Base-by-base conservation (phyloP, 192 early-diverging fungal genomes). In the Endogone sp. region DNA sequence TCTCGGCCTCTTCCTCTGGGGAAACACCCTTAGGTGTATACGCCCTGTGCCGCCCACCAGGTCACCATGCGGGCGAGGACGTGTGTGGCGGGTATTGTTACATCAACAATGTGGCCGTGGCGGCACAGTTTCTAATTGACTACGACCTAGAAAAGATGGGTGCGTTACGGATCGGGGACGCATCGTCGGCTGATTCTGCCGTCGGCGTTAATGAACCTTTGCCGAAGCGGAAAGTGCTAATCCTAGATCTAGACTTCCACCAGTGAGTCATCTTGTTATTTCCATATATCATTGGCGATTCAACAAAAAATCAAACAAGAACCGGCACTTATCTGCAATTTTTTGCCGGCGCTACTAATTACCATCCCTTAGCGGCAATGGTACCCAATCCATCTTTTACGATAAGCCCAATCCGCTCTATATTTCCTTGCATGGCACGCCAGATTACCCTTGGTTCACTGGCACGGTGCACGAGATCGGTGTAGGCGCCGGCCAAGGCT, bases 361-460 rank as follows among this genome's bases (percentile, higher is more conserved):
- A n/a, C n/a, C n/a, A n/a, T n/a, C n/a, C 27, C 23, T 22, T 54
- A 84, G 83, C 69, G 84, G 84, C 9, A 86, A 86, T 56, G 84
- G 84, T 29, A 86, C 84, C 3, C 84, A 86, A 67, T 74, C 75
- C 20, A 84, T 86, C 30, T 86, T 86, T 60, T 86, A 84, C 60
- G 62, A 67, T 10, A 69, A 66, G 2, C 71, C 76, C 20, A 90
- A 89, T 72, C 87, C 87, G 1, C 71, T 90, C 20, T 91, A 87
- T 31, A 80, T 84, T 3, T 89, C 88, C 24, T 64, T 91, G 0
- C 90, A 91, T 69, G 84, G 77, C 8, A 58, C 28, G 9, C 71
- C 79, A 2, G 87, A 87, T 26, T 91, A 89, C 69, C 90, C 90
- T 9, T 88, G 81, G 70, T 90, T 85, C 64, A 86, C 81, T 63